Conservation (phyloP, 495 filamentous ascomycete species). For the Elasticomyces elasticus region DNA sequence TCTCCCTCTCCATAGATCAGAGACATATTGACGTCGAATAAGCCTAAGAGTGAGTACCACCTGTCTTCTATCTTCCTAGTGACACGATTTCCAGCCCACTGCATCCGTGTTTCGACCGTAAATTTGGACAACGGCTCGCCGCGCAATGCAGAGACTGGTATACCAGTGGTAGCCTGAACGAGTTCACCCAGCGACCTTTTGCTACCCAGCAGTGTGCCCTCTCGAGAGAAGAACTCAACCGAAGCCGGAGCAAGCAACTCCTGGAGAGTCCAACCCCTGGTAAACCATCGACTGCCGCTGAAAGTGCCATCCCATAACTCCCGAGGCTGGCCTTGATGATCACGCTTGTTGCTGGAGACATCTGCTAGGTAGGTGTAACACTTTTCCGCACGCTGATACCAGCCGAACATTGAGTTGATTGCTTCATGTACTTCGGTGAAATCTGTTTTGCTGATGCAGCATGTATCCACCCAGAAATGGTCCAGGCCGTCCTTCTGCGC, state of each 20-base stretch:
- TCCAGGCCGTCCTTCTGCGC: constrained; percentile 7
- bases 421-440: constrained; percentile 12
- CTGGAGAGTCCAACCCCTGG: constrained; percentile 1
- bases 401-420: constrained; percentile 20
- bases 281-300: constrained; percentile 10
- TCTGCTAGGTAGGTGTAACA: constrained; percentile 18
- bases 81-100: constrained; percentile 2
- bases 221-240: constrained; percentile 7
- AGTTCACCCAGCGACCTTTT: neutral
- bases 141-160: neutral
- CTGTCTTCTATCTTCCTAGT: constrained; percentile 10
- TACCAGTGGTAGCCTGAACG: neutral
- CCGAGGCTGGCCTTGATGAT: neutral
- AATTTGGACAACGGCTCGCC: neutral
- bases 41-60: constrained; percentile 15
- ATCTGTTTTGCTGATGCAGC: constrained; percentile 17
- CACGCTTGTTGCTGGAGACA: neutral
- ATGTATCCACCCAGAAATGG: constrained; percentile 20
- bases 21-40: constrained; percentile 13
- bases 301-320: neutral
- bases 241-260: constrained; percentile 6
- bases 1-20: constrained; percentile 15
- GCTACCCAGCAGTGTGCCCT: constrained; percentile 1
- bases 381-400: constrained; percentile 10
- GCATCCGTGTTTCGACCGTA: neutral